Base-by-base conservation (phyloP, 768 basidiomycete species). In the Pulveroboletus sp. region DNA sequence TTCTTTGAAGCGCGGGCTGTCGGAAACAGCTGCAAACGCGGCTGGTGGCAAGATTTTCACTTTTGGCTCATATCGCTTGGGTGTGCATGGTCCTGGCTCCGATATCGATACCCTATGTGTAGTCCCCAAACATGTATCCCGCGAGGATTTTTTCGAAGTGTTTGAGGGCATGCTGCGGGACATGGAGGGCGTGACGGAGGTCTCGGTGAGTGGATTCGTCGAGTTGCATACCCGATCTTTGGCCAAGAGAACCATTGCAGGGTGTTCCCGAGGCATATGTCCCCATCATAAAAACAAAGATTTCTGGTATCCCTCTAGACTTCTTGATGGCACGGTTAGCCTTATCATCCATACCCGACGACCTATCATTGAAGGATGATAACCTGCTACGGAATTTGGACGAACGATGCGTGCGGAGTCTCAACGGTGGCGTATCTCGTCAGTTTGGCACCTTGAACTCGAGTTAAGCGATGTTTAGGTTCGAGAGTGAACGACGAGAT, bases 51-150 rank as follows among this genome's bases (percentile, higher is more conserved):
- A 98, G 76, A 98, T 99, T 66, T 99, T 93, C 69, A 98, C 96
- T 7, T 99, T 95, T 69, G 96, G 96, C 37, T 97, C 94, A 45
- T 98, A 97, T 76, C 87, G 96, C 60, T 74, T 99, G 43, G 96
- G 96, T 51, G 96, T 98, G 18, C 96, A 98, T 69, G 92, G 91
- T 11, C 96, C 95, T 32, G 89, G 91, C 4, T 78, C 86, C 43
- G 95, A 99, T 80, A 97, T 99, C 67, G 96, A 99, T 74, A 96
- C 94, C n/a, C 73, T 99, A 18, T 89, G 92, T 64, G 95, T 98
- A 32, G 96, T 95, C 33, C 96, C 96, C 7, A 92, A 94, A 68
- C 93, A 97, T 69, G 88, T 98, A 49, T 88, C 86, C 49, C 80
- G 93, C 55, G 93, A 96, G 57, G 94, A 98, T 73, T 98, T 98